Evolutionary conservation across 2,329 filamentous ascomycete species (phyloP).

Genomic region (Domatiomyces globalis): DNA sequence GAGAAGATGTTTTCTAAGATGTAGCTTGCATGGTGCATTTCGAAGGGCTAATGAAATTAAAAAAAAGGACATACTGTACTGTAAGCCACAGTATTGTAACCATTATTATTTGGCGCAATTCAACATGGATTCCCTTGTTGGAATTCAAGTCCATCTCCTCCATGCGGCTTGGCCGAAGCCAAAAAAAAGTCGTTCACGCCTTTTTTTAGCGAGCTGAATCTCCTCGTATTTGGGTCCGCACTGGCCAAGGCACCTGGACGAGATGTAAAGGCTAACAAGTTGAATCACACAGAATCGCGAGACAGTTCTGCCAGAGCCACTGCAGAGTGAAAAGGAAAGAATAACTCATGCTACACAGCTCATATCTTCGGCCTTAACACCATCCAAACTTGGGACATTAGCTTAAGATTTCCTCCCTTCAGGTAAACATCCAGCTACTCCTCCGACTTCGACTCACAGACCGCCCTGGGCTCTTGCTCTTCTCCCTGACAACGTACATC

Average conservation of each 20-base stretch:
- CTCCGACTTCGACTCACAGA: conserved; percentile 5
- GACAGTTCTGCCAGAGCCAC: too few species aligned
- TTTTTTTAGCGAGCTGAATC: not conserved
- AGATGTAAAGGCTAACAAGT: too few species aligned
- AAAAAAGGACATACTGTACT: not conserved
- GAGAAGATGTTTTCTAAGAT: conserved; percentile 14
- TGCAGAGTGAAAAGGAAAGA: too few species aligned
- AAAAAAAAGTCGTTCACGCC: not conserved
- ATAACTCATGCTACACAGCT: too few species aligned
- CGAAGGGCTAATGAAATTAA: not conserved
- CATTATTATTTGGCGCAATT: not conserved
- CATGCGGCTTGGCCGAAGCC: too few species aligned
- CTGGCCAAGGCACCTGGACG: too few species aligned
- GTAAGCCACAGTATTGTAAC: not conserved
- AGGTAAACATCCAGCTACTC: conserved; percentile 16
- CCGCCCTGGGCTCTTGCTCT: conserved; percentile 20
- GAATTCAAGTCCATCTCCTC: not conserved
- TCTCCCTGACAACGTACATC: conserved; percentile 34
- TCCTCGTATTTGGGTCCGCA: not conserved
- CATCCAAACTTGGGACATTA: too few species aligned
- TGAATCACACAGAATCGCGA: too few species aligned
- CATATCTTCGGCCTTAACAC: too few species aligned
- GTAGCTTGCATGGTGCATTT: not conserved
- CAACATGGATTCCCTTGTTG: not conserved
- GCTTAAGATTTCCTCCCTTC: not conserved